A percentile compares a stretch with the other conserved stretches of the same genome.
phyloP scores from a whole-genome alignment of 495 filamentous ascomycete genomes.

The Talaromyces trachyspermus region DNA sequence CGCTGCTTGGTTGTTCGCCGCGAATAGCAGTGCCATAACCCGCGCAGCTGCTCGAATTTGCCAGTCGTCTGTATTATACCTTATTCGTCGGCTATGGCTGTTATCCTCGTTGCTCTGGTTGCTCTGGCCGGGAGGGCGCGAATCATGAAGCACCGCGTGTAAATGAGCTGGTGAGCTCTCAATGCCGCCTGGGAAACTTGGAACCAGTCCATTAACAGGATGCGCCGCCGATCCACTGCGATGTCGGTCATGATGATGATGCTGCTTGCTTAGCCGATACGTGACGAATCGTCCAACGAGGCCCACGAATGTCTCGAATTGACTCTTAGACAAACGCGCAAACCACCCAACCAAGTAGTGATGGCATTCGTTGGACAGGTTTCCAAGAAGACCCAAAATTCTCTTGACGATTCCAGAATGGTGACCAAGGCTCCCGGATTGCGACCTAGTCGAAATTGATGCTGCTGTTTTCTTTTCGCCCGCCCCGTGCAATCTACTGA shows the following conservation, averaged over 20 bases:
- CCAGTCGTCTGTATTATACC: conserved; percentile 81
- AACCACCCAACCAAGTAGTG: conserved; percentile 83
- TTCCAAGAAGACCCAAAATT: conserved; percentile 72
- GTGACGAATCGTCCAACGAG: conserved; percentile 74
- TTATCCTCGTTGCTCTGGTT: too few species aligned
- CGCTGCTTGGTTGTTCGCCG: conserved; percentile 59
- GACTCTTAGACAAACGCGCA: conserved; percentile 58
- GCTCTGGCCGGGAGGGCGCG: conserved; percentile 10
- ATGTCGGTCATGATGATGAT: conserved; percentile 62
- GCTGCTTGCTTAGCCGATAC: conserved; percentile 69
- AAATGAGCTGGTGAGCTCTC: conserved; percentile 59
- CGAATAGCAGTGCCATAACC: conserved; percentile 76
- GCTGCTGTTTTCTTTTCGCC: conserved; percentile 21
- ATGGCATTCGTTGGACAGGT: conserved; percentile 69
- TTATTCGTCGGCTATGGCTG: conserved; percentile 38
- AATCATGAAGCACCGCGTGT: conserved; percentile 67
- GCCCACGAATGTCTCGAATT: conserved; percentile 68
- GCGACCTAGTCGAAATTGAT: conserved; percentile 11
- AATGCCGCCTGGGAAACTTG: conserved; percentile 56
- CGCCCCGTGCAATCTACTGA: conserved; percentile 3
- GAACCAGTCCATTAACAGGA: conserved; percentile 60
- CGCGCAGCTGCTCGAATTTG: conserved; percentile 77
- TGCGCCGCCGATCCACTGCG: conserved; percentile 41
- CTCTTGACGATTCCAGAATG: conserved; percentile 85
- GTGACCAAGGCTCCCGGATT: conserved; percentile 37